Conservation (phyloP, 441 rosid species). For the Pelargonium citronellum region DNA sequence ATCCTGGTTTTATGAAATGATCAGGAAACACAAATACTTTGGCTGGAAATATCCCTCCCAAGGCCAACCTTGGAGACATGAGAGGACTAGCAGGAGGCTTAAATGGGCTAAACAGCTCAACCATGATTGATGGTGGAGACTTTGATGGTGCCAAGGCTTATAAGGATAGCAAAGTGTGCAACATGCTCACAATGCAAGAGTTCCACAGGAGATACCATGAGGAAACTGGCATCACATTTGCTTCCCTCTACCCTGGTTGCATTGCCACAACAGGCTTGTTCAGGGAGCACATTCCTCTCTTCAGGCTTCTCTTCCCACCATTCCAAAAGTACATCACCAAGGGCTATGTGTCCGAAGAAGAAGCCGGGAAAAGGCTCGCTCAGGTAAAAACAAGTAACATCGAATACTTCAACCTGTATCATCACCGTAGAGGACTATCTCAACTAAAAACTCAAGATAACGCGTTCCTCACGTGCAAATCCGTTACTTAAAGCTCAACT, state of each 20-base stretch:
- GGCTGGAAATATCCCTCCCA: conserved; percentile 88
- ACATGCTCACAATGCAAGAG: conserved; percentile 88
- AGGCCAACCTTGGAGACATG: conserved; percentile 85
- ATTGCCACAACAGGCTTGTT: conserved; percentile 90
- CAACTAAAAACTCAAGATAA: background rate
- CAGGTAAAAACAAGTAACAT: conserved; percentile 34
- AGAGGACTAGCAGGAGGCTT: conserved; percentile 75
- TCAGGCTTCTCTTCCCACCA: conserved; percentile 76
- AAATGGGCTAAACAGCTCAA: conserved; percentile 51
- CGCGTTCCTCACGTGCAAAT: no score
- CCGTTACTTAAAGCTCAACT: no score
- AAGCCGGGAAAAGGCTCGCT: conserved; percentile 86
- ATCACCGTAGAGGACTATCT: background rate
- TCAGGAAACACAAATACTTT: conserved; percentile 80
- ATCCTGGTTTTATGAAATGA: conserved; percentile 4
- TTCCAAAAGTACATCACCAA: conserved; percentile 89
- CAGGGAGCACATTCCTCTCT: conserved; percentile 74
- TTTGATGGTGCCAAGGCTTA: conserved; percentile 95
- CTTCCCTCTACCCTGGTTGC: conserved; percentile 94
- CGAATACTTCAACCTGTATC: no score
- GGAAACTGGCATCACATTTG: conserved; percentile 68
- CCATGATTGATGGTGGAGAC: conserved; percentile 88
- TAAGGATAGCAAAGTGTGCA: conserved; percentile 92
- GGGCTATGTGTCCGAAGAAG: conserved; percentile 88
- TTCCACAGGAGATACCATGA: conserved; percentile 77